Percentiles rank a stretch among this genome's conserved stretches.
phyloP scores from a whole-genome alignment of 129 eudicot genomes.

The Flaveria linearis region DNA sequence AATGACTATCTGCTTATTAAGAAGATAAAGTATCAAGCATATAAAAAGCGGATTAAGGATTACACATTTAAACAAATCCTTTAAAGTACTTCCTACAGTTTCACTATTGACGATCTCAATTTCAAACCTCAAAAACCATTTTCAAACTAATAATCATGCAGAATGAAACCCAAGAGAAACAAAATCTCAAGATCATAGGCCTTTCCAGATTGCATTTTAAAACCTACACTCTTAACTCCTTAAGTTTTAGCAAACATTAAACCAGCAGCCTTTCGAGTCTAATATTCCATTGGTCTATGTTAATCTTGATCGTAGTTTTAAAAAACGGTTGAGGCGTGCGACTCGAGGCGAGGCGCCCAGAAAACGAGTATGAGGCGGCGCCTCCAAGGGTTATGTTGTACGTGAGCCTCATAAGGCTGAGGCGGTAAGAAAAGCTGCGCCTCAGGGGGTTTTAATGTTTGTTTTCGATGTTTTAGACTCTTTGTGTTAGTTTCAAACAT shows the following conservation, averaged over 20 bases:
- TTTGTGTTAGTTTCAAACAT: too few relatives aligned
- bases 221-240: conserved; percentile 5
- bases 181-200: not conserved
- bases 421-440: too few relatives aligned
- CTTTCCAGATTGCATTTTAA: conserved; percentile 1
- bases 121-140: not conserved
- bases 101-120: not conserved
- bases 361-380: too few relatives aligned
- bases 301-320: not conserved
- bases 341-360: too few relatives aligned
- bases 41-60: not conserved
- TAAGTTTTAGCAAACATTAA: not conserved
- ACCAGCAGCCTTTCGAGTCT: not conserved
- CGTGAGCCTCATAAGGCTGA: too few relatives aligned
- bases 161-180: not conserved
- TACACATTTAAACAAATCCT: not conserved
- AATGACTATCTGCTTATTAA: not conserved
- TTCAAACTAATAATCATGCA: not conserved
- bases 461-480: too few relatives aligned
- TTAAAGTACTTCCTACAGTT: not conserved
- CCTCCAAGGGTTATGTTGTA: too few relatives aligned
- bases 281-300: not conserved
- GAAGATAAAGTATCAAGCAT: not conserved
- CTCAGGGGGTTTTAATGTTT: too few relatives aligned
- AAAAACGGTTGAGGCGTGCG: too few relatives aligned